phyloP scores from a whole-genome alignment of 2,329 filamentous ascomycete genomes.

The Cladophialophora immunda region DNA sequence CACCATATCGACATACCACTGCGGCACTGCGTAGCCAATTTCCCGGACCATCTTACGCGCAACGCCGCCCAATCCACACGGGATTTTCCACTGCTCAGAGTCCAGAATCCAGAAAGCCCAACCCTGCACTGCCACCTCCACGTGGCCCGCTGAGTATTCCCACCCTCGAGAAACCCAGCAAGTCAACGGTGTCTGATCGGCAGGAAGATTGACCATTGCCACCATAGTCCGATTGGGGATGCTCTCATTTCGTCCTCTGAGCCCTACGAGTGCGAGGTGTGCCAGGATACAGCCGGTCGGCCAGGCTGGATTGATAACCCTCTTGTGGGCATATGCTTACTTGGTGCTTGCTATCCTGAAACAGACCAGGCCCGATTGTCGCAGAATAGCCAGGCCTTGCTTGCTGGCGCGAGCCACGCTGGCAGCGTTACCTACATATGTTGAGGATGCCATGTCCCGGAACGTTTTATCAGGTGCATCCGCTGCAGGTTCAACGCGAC shows the following conservation, averaged over 20 bases:
- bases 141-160: neutral
- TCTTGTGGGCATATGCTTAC: neutral
- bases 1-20: neutral
- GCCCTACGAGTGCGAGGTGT: neutral
- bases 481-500: slow-evolving; percentile 14
- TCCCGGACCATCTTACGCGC: neutral
- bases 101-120: neutral
- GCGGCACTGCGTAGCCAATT: neutral
- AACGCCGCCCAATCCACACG: slow-evolving; percentile 3
- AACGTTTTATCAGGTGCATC: slow-evolving; percentile 17
- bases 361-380: slow-evolving; percentile 12
- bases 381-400: slow-evolving; percentile 6
- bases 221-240: neutral
- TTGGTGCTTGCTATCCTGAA: slow-evolving; percentile 20
- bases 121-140: slow-evolving; percentile 7
- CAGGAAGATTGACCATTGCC: slow-evolving; percentile 9
- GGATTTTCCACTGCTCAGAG: slow-evolving; percentile 1
- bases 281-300: neutral
- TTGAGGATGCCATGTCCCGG: slow-evolving; percentile 8
- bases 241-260: neutral
- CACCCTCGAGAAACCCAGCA: neutral
- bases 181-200: slow-evolving; percentile 12
- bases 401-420: neutral
- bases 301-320: neutral
- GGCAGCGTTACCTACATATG: slow-evolving; percentile 12